Percentiles rank a stretch among this genome's conserved stretches.
These are phyloP conservation scores for Malus hybrid DNA, from an alignment of 331 rosid genomes.

Conservation along the genomic window DNA sequence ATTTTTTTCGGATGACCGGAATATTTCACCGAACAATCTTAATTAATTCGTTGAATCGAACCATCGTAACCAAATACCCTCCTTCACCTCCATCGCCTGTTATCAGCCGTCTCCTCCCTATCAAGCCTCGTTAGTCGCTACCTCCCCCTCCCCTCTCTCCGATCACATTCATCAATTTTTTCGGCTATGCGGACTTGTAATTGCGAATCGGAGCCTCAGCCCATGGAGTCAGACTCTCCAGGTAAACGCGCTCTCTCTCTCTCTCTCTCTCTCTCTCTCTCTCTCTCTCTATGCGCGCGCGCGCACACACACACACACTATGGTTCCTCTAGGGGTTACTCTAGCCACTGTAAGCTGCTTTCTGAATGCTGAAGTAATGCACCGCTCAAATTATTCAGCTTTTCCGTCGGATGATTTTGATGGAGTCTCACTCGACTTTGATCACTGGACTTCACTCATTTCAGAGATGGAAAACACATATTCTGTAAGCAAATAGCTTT, in stretches of 20 bases:
- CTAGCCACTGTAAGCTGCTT: background rate
- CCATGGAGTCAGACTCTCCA: conserved; percentile 22
- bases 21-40: too few species aligned
- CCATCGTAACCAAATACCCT: background rate
- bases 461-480: conserved; percentile 38
- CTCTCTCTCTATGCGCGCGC: background rate
- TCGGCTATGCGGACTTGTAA: background rate
- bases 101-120: background rate
- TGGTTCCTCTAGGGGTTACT: background rate
- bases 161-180: background rate
- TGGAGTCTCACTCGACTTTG: conserved; percentile 45
- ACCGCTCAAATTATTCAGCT: background rate
- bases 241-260: conserved; percentile 2
- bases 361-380: background rate
- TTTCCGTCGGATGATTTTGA: conserved; percentile 40
- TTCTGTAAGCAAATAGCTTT: conserved; percentile 41
- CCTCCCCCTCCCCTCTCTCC: background rate
- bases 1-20: too few species aligned
- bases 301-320: too few species aligned
- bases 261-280: background rate
- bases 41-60: too few species aligned
- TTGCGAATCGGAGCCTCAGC: conserved; percentile 10
- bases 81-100: background rate
- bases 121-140: background rate
- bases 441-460: conserved; percentile 61